These are phyloP conservation scores for Komagataella populi DNA, from an alignment of 805 yeast genomes.

Conservation along the genomic window DNA sequence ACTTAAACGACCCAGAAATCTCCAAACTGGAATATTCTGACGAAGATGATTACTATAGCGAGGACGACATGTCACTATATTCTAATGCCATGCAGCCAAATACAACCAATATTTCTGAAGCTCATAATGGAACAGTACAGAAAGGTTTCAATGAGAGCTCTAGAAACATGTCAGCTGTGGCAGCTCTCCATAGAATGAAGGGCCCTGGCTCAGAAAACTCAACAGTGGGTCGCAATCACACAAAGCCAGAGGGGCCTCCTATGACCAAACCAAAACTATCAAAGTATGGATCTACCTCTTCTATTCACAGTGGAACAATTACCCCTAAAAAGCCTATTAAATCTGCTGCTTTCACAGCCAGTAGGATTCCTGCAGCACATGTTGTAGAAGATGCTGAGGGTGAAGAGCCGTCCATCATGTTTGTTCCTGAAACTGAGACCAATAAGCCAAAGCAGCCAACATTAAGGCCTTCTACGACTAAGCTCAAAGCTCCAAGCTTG, in stretches of 20 bases:
- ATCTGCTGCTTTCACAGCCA: slow-evolving; percentile 36
- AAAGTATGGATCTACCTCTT: not conserved
- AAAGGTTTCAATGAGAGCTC: not conserved
- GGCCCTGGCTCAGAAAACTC: not conserved
- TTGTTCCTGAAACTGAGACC: slow-evolving; percentile 33
- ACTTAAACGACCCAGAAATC: slow-evolving; percentile 22
- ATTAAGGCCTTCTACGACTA: not conserved
- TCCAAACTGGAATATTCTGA: slow-evolving; percentile 15
- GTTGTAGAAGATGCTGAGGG: slow-evolving; percentile 59
- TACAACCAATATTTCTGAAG: not conserved
- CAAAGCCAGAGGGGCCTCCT: not conserved
- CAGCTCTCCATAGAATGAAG: not conserved
- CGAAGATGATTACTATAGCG: slow-evolving; percentile 10
- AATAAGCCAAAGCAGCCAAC: slow-evolving; percentile 3
- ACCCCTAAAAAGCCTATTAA: not conserved
- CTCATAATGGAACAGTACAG: not conserved
- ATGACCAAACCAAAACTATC: not conserved
- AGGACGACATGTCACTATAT: slow-evolving; percentile 11
- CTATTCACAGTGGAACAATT: not conserved
- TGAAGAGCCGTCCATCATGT: slow-evolving; percentile 47
- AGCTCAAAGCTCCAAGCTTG: not conserved
- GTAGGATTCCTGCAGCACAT: slow-evolving; percentile 55
- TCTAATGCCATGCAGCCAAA: slow-evolving; percentile 3
- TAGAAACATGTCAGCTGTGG: slow-evolving; percentile 5
- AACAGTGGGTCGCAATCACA: not conserved